Evolutionary conservation across 306 rosid genomes (phyloP), one percentile per base, ranked within the genome.

Genomic region (Rubus parviflorus): DNA sequence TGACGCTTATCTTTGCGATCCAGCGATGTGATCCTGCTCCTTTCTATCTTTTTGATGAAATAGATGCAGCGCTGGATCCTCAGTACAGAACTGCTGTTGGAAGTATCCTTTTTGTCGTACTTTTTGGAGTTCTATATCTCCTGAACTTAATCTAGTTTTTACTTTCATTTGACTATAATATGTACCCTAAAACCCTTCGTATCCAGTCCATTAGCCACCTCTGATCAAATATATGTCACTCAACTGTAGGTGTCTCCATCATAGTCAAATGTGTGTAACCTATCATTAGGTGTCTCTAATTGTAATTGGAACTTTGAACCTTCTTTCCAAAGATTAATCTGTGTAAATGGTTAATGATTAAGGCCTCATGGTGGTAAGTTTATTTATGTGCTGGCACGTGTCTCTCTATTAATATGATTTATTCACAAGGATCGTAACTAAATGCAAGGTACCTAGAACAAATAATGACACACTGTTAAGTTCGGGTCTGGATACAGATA

Each of bases 11-110:
- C 81, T 95, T 95, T 78, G 99, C 99, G 74, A 92, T 95, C 72
- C 99, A 95, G 86, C 92, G 96, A 90, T 95, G 99, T 79, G 99
- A 95, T 88, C 99, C 97, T 19, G 99, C 99, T 35, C 99, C 99
- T 16, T 95, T 95, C 84, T 95, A 95, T 85, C 94, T 95, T 61
- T 95, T 95, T 74, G 99, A 95, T 77, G 99, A 95, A 88, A 95
- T 92, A 49, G 99, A 95, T 78, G 97, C 97, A 38, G 99, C 99
- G 20, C 85, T 95, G 87, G 99, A 95, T 87, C 99, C 99, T 63
- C 97, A 92, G 75, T 92, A 95, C 91, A 82, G 99, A 82, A 92
- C 97, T 30, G 97, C 99, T 30, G 99, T 95, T 47, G 99, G 99
- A 77, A 90, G 99, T 92, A 95, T 92, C 99, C 97, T 70, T 82